Percentiles rank a stretch among this genome's conserved stretches.
phyloP scores from a whole-genome alignment of 305 asterid species.

The Solanum hybrid region DNA sequence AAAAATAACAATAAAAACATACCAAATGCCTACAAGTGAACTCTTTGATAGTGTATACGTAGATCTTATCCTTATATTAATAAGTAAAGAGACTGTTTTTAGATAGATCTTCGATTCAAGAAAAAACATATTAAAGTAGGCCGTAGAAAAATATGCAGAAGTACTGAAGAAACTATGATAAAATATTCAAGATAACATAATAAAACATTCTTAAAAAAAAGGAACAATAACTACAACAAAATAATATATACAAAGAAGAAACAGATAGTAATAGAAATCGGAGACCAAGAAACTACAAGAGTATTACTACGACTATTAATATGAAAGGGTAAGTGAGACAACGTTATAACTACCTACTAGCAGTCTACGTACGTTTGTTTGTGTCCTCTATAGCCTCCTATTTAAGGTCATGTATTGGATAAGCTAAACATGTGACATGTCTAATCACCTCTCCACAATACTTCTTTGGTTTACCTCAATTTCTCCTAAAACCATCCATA shows the following conservation, averaged over 20 bases:
- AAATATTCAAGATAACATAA: not conserved
- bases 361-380: not conserved
- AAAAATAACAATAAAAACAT: not conserved
- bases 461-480: not conserved
- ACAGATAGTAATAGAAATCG: not conserved
- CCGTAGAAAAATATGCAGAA: rapidly evolving
- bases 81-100: rapidly evolving
- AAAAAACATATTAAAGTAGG: not conserved
- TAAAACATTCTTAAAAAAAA: not conserved
- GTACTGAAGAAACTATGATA: not conserved
- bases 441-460: not conserved
- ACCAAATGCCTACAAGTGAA: not conserved
- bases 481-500: not conserved
- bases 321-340: not conserved
- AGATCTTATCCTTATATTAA: not conserved
- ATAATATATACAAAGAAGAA: not conserved
- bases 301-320: not conserved
- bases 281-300: not conserved
- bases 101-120: not conserved
- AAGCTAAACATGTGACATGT: not conserved
- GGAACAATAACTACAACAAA: not conserved
- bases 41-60: too few relatives aligned
- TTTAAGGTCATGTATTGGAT: not conserved
- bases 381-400: not conserved
- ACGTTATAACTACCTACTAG: not conserved